phyloP scores from a whole-genome alignment of 768 basidiomycete species.

The Rhodotorula toruloides region DNA sequence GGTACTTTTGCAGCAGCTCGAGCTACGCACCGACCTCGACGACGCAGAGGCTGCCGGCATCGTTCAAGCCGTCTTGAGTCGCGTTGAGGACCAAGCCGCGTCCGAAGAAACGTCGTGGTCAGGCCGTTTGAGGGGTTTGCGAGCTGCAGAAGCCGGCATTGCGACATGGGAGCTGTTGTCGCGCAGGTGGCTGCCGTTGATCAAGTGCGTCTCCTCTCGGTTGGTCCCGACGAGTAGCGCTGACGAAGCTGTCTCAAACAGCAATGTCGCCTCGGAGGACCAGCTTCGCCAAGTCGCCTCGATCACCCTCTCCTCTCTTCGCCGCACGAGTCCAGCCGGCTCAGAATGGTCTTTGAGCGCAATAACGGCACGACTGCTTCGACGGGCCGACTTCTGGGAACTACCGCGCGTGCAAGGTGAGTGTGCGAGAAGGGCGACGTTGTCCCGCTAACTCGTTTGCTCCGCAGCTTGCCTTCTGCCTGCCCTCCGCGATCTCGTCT shows the following conservation, averaged over 20 bases:
- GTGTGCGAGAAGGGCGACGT: background rate
- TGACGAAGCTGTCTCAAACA: background rate
- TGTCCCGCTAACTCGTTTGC: background rate
- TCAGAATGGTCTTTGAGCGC: background rate
- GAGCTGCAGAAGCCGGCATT: background rate
- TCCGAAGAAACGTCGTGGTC: background rate
- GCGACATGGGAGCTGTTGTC: conserved; percentile 30
- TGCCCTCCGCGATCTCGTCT: conserved; percentile 13
- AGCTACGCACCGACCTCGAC: background rate
- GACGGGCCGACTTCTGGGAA: conserved; percentile 35
- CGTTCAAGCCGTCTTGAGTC: conserved; percentile 7
- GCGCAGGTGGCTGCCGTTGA: conserved; percentile 10
- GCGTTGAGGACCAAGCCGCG: background rate
- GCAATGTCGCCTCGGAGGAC: background rate
- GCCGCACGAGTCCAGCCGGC: background rate
- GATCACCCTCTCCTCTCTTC: background rate
- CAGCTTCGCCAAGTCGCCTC: conserved; percentile 12
- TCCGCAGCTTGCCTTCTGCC: conserved; percentile 9
- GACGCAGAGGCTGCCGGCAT: background rate
- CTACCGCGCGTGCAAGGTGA: conserved; percentile 9
- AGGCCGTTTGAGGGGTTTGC: background rate
- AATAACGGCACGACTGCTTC: background rate
- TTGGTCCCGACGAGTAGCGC: too few relatives aligned
- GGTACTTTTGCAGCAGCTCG: conserved; percentile 21
- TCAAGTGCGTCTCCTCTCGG: conserved; percentile 10